A percentile compares a stretch with the other conserved stretches of the same genome.
phyloP scores from a whole-genome alignment of 1,139 yeast genomes.

The Taiozyma sp. region DNA sequence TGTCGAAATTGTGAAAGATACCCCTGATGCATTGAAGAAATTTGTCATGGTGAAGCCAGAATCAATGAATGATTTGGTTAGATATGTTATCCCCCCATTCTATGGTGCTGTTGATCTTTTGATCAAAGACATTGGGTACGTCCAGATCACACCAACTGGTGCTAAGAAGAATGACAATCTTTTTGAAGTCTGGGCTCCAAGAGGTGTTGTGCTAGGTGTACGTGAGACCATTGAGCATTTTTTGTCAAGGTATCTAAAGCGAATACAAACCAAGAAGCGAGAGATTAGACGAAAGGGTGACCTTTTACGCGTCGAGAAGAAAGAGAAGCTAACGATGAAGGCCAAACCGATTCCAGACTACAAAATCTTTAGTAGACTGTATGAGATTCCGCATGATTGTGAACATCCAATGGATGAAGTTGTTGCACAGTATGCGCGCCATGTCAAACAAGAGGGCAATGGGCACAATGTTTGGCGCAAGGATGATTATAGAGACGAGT shows the following conservation, averaged over 20 bases:
- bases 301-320: conserved; percentile 5
- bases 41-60: conserved; percentile 31
- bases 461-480: conserved; percentile 8
- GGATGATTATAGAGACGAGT: conserved; percentile 9
- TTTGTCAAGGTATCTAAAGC: conserved; percentile 21
- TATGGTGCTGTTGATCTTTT: conserved; percentile 64
- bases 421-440: conserved; percentile 13
- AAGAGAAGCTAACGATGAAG: conserved; percentile 11
- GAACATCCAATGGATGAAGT: conserved; percentile 17
- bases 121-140: conserved; percentile 60
- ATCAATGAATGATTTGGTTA: conserved; percentile 30
- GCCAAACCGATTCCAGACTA: conserved; percentile 18
- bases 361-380: conserved; percentile 19
- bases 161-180: conserved; percentile 33
- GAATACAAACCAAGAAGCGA: conserved; percentile 1
- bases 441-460: conserved; percentile 12
- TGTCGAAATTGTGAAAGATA: conserved; percentile 12
- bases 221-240: conserved; percentile 34
- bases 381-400: conserved; percentile 19
- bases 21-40: conserved; percentile 27
- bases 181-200: conserved; percentile 42
- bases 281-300: conserved; percentile 8
- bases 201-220: conserved; percentile 38
- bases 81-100: conserved; percentile 61
- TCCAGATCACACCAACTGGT: conserved; percentile 64